Conservation (phyloP, 1,284 basidiomycete genomes). For the Ustilago cynodontis region DNA sequence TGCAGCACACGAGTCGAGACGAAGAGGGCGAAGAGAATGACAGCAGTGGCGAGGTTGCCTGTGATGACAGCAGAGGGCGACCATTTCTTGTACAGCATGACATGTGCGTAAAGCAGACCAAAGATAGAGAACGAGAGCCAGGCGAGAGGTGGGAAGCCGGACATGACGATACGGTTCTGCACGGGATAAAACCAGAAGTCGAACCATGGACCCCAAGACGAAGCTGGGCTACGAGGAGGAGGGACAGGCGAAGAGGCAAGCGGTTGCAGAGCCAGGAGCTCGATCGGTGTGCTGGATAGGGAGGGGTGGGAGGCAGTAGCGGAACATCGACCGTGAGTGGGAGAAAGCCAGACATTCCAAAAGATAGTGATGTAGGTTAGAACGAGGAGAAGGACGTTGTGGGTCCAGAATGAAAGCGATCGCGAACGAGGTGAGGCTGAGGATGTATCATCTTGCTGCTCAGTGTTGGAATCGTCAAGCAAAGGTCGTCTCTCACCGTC, state of each 20-base stretch:
- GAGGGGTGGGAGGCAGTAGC: slow-evolving; percentile 1
- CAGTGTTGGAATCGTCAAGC: background rate
- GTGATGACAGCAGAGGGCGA: slow-evolving; percentile 15
- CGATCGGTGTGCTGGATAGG: slow-evolving; percentile 1
- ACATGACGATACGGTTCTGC: slow-evolving; percentile 36
- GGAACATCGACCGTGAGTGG: slow-evolving; percentile 33
- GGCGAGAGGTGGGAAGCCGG: slow-evolving; percentile 58
- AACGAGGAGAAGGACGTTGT: slow-evolving; percentile 29
- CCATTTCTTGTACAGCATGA: slow-evolving; percentile 39
- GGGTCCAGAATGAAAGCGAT: slow-evolving; percentile 37
- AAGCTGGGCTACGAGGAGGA: background rate
- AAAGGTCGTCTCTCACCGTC: slow-evolving; percentile 5
- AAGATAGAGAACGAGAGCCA: slow-evolving; percentile 61
- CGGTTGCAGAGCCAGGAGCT: slow-evolving; percentile 12
- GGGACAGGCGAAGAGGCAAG: background rate
- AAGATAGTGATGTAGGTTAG: slow-evolving; percentile 45
- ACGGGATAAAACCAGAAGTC: slow-evolving; percentile 52
- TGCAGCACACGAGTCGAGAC: slow-evolving; percentile 51
- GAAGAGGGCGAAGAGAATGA: slow-evolving; percentile 45
- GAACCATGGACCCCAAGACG: slow-evolving; percentile 39
- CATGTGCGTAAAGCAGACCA: slow-evolving; percentile 54
- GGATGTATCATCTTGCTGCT: background rate
- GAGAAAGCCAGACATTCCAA: slow-evolving; percentile 53
- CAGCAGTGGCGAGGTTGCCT: slow-evolving; percentile 18
- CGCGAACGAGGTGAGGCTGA: slow-evolving; percentile 13